These are phyloP conservation scores for Gloeophyllum trabeum DNA, from an alignment of 768 basidiomycete species.

Conservation along the genomic window DNA sequence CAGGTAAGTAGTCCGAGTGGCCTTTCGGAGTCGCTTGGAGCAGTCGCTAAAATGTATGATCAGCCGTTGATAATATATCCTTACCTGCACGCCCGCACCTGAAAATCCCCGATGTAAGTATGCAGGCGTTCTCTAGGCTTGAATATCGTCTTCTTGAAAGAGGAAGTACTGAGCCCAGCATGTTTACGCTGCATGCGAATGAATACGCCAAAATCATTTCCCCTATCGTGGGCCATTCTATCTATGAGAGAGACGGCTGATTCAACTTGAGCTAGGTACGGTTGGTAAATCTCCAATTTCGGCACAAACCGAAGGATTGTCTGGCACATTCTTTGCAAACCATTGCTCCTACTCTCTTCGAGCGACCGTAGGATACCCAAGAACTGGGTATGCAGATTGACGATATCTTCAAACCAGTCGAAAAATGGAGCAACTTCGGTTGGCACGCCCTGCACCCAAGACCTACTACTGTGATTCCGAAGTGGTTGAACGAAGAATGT, in stretches of 20 bases:
- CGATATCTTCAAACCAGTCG: constrained; percentile 85
- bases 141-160: constrained; percentile 53
- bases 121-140: constrained; percentile 69
- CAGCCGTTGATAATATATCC: not conserved
- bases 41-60: constrained; percentile 38
- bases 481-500: constrained; percentile 71
- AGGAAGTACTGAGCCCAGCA: constrained; percentile 48
- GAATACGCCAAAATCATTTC: constrained; percentile 79
- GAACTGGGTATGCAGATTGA: constrained; percentile 63
- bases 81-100: constrained; percentile 34
- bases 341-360: constrained; percentile 27
- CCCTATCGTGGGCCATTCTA: constrained; percentile 31
- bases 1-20: constrained; percentile 63
- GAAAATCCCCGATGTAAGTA: constrained; percentile 62
- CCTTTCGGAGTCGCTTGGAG: constrained; percentile 54
- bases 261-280: constrained; percentile 70
- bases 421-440: constrained; percentile 57
- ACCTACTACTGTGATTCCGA: constrained; percentile 45
- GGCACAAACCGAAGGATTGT: constrained; percentile 49
- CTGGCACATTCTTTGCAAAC: constrained; percentile 45
- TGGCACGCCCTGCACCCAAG: constrained; percentile 80
- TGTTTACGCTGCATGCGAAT: constrained; percentile 52
- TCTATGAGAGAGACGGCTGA: constrained; percentile 43
- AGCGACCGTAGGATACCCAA: constrained; percentile 32
- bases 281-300: constrained; percentile 74